phyloP scores from a whole-genome alignment of 116 monocot species.

The Dioscorea cayenensis region DNA sequence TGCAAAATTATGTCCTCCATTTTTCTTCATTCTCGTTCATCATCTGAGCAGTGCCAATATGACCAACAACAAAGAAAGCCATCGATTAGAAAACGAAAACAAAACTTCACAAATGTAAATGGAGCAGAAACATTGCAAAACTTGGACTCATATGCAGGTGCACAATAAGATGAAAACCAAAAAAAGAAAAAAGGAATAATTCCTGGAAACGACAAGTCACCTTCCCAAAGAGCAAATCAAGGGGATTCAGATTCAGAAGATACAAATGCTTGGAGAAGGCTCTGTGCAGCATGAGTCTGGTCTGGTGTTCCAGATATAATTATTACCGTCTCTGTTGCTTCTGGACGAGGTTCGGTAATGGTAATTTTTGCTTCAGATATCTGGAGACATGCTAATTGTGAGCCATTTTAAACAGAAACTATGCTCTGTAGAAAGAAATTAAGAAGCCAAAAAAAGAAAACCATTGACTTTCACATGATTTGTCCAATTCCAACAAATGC shows the following conservation, averaged over 20 bases:
- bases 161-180: background rate
- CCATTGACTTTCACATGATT: no score
- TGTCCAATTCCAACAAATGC: no score
- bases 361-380: constrained; percentile 94
- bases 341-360: constrained; percentile 75
- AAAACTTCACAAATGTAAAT: background rate
- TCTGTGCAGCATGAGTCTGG: constrained; percentile 93
- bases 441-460: no score
- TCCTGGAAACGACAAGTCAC: background rate
- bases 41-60: background rate
- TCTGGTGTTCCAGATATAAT: constrained; percentile 93
- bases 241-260: constrained; percentile 51
- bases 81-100: background rate
- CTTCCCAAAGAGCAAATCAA: constrained; percentile 16
- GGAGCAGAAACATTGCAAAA: background rate
- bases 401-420: background rate
- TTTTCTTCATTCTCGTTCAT: constrained; percentile 1
- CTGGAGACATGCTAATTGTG: constrained; percentile 21
- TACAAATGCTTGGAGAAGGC: constrained; percentile 98
- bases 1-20: background rate
- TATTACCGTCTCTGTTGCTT: constrained; percentile 74
- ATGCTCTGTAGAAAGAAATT: no score
- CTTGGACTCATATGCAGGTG: background rate
- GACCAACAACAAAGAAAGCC: background rate
- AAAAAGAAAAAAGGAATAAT: no score